phyloP scores from a whole-genome alignment of 768 basidiomycete species.

The Boletus subparvulus region DNA sequence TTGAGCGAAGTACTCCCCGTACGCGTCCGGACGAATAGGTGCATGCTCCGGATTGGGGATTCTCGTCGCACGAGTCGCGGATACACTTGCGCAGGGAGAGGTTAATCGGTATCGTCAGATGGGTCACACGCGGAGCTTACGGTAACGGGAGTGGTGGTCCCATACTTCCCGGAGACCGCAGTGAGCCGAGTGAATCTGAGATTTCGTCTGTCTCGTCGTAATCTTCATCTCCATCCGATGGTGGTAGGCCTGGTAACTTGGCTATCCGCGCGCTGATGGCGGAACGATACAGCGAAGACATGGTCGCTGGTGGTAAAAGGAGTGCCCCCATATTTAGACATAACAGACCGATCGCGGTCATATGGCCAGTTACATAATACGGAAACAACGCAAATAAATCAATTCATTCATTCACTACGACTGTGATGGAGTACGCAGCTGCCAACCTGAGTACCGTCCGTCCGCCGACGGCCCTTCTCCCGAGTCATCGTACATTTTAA shows the following conservation, averaged over 20 bases:
- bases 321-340: not conserved
- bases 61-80: slow-evolving; percentile 27
- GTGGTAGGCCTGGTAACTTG: slow-evolving; percentile 65
- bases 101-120: slow-evolving; percentile 14
- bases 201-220: slow-evolving; percentile 48
- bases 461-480: no score
- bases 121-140: slow-evolving; percentile 40
- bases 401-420: no score
- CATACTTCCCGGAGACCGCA: slow-evolving; percentile 51
- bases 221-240: slow-evolving; percentile 40
- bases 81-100: slow-evolving; percentile 28
- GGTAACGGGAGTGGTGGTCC: slow-evolving; percentile 53
- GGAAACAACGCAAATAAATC: no score
- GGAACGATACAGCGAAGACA: slow-evolving; percentile 76
- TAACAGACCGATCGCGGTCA: not conserved
- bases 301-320: slow-evolving; percentile 23
- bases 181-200: slow-evolving; percentile 54
- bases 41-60: slow-evolving; percentile 60
- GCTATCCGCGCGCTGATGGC: slow-evolving; percentile 73
- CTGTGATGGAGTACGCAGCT: no score
- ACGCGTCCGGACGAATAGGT: slow-evolving; percentile 66
- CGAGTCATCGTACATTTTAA: no score
- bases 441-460: no score
- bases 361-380: not conserved
- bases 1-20: slow-evolving; percentile 66